phyloP scores from a whole-genome alignment of 306 rosid species.

The Begonia fuchsioides region DNA sequence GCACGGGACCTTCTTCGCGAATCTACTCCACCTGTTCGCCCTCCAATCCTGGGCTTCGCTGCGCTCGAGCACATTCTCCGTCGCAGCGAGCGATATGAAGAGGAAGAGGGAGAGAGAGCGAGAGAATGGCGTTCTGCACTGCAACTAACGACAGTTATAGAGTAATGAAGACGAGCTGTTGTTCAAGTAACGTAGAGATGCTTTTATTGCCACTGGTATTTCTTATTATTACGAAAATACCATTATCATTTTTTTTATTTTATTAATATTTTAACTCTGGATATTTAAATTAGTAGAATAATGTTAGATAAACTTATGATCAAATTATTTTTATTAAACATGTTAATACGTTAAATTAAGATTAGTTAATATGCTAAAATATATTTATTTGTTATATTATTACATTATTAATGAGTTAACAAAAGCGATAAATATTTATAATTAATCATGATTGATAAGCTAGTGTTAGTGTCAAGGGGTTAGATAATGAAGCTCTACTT shows the following conservation, averaged over 20 bases:
- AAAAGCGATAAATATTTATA: no score
- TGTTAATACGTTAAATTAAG: no score
- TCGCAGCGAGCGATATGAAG: background rate
- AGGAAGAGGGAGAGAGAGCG: background rate
- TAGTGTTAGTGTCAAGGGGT: no score
- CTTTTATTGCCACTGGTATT: slow-evolving; percentile 23
- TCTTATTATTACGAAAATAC: slow-evolving; percentile 32
- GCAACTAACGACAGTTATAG: slow-evolving; percentile 3
- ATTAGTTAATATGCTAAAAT: no score
- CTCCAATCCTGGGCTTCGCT: slow-evolving; percentile 25
- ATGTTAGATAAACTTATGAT: no score
- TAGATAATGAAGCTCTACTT: no score
- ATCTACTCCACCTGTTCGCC: slow-evolving; percentile 6
- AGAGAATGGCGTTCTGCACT: no score
- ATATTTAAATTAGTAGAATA: no score
- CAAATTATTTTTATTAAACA: no score
- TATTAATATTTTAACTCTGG: slow-evolving; percentile 2
- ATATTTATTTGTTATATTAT: no score
- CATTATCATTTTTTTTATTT: slow-evolving; percentile 13
- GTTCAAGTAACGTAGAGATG: slow-evolving; percentile 50
- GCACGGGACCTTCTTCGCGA: slow-evolving; percentile 12
- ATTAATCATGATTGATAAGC: no score
- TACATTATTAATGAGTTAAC: no score
- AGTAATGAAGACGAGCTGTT: slow-evolving; percentile 4
- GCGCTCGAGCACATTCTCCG: slow-evolving; percentile 38